Evolutionary conservation across 257 asterid species (phyloP), one percentile per base, ranked within the genome.

Genomic region (Linaria vulgaris): DNA sequence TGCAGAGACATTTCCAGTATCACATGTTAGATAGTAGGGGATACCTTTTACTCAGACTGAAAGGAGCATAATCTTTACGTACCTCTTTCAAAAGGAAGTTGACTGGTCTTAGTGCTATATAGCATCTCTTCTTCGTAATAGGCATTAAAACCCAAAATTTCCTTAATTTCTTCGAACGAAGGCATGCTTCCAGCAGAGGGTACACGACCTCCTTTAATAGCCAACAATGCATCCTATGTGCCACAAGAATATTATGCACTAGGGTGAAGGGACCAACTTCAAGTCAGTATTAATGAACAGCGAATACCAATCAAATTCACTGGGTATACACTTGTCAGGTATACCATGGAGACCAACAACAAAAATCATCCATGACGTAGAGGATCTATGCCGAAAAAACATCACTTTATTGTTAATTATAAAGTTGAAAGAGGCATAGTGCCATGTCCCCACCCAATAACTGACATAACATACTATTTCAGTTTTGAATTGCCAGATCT

Each of bases 171-270:
- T 74, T 84, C 96, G 63, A 91, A 88, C 47, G 98, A 70, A 12
- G 95, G 98, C 94, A 88, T 84, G 83, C 86, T 88, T 78, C 96
- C 95, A 44, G 96, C 91, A 38, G 98, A 77, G 61, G 98, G 98
- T 63, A 88, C 46, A 44, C 92, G 94, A 58, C 98, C 96, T 70
- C 98, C 95, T 76, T 74, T 86, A 63, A 91, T 88, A 53, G 96
- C 98, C 73, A 64, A 52, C 58, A 91, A 69, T 24, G 98, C 90
- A 50, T 88, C 98, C 98, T 91, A 80, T 56, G n/a, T n/a, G n/a
- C n/a, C n/a, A 72, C 1, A 54, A 63, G 16, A 5, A 56, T 57
- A 50, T 72, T 56, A 70, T 24, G 46, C 39, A 49, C 38, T 47
- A 37, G 30, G 25, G 39, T 11, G 47, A 58, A 10, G 19, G n/a